Evolutionary conservation across 106 monocot genomes (phyloP).

Genomic region (Dendrobium huoshanense): DNA sequence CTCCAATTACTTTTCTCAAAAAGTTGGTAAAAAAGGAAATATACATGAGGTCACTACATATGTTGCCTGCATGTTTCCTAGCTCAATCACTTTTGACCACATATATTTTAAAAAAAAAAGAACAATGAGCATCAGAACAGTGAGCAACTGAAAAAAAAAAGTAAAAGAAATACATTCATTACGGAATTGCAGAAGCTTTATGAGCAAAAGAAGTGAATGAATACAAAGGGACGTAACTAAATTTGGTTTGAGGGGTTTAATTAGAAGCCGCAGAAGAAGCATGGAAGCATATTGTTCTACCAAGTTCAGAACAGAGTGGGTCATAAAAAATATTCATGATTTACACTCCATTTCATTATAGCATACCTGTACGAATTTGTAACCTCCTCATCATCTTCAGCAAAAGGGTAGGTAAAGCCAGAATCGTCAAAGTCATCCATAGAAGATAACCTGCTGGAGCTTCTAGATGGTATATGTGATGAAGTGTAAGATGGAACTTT

Average conservation of each 20-base stretch:
- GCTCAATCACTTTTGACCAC: neutral
- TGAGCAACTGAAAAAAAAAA: neutral
- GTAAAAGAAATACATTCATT: neutral
- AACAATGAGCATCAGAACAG: neutral
- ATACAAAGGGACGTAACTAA: neutral
- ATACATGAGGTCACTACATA: neutral
- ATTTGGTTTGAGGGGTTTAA: constrained; percentile 2
- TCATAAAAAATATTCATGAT: neutral
- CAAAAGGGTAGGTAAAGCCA: constrained; percentile 54
- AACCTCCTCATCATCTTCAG: constrained; percentile 35
- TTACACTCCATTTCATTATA: neutral
- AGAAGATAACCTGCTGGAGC: constrained; percentile 32
- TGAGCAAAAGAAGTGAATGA: neutral
- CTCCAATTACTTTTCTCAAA: neutral
- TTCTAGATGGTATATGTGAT: constrained; percentile 22
- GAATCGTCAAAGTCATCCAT: constrained; percentile 49
- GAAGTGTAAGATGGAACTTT: constrained; percentile 27
- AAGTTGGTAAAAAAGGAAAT: neutral
- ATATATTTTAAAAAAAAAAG: neutral
- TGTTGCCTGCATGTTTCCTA: neutral
- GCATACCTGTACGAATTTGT: constrained; percentile 20
- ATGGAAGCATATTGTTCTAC: neutral
- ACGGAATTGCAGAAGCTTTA: neutral
- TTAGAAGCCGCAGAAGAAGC: neutral
- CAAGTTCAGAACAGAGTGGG: neutral